These are phyloP conservation scores for Leishmania martiniquensis DNA, from an alignment of 208 protist species.

Conservation along the genomic window DNA sequence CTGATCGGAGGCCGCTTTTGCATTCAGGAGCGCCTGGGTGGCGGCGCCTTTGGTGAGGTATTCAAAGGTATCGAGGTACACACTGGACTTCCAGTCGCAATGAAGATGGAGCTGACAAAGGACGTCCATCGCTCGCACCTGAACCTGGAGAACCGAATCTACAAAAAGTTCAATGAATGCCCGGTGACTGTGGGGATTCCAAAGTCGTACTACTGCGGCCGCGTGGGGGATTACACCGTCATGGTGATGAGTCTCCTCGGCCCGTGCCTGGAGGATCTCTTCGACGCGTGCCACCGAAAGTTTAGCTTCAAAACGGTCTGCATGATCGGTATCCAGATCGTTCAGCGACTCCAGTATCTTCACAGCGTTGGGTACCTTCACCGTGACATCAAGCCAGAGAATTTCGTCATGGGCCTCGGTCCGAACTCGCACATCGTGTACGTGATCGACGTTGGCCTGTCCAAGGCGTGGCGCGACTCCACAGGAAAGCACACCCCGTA, in stretches of 20 bases:
- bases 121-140: slow-evolving; percentile 68
- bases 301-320: slow-evolving; percentile 96
- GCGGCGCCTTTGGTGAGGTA: slow-evolving; percentile 98
- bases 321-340: slow-evolving; percentile 96
- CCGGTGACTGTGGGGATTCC: slow-evolving; percentile 94
- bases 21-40: slow-evolving; percentile 95
- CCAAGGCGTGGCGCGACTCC: slow-evolving; percentile 75
- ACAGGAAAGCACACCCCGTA: slow-evolving; percentile 80
- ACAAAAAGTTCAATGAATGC: slow-evolving; percentile 71
- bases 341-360: slow-evolving; percentile 94
- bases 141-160: slow-evolving; percentile 77
- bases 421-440: slow-evolving; percentile 67
- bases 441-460: slow-evolving; percentile 83
- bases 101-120: slow-evolving; percentile 85
- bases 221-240: slow-evolving; percentile 97
- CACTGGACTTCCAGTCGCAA: slow-evolving; percentile 61
- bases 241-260: slow-evolving; percentile 99
- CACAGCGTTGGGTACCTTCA: slow-evolving; percentile 89
- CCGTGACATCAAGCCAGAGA: slow-evolving; percentile 92
- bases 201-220: slow-evolving; percentile 94
- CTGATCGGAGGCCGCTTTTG: slow-evolving; percentile 91
- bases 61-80: slow-evolving; percentile 84
- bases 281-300: slow-evolving; percentile 89
- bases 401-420: slow-evolving; percentile 87
- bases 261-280: slow-evolving; percentile 98